phyloP scores from a whole-genome alignment of 2,329 filamentous ascomycete genomes.

The Ustilaginoidea virens region DNA sequence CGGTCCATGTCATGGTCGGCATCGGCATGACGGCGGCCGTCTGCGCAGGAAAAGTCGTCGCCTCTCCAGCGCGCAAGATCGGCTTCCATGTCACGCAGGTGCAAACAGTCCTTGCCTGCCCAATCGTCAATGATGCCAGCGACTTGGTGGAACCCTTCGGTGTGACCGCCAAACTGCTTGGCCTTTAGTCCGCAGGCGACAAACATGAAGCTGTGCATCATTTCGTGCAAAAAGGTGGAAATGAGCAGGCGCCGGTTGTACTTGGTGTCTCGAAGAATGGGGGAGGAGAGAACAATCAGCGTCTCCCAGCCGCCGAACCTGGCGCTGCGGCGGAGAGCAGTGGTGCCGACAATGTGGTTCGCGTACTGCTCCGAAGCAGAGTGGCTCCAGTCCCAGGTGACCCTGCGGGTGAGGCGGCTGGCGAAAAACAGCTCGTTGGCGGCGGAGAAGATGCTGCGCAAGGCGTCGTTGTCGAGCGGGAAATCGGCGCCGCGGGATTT shows the following conservation, averaged over 20 bases:
- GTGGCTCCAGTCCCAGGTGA: constrained; percentile 47
- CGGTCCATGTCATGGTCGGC: background rate
- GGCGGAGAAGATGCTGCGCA: constrained; percentile 42
- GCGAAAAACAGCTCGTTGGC: constrained; percentile 49
- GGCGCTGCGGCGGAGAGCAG: constrained; percentile 35
- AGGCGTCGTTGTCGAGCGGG: constrained; percentile 38
- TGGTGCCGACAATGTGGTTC: constrained; percentile 44
- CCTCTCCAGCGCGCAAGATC: constrained; percentile 39
- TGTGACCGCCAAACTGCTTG: constrained; percentile 40
- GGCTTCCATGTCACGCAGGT: constrained; percentile 44
- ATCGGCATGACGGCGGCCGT: background rate
- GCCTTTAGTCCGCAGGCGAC: constrained; percentile 44
- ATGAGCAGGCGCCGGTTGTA: constrained; percentile 48
- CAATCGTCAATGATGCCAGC: constrained; percentile 45
- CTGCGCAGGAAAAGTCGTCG: constrained; percentile 6
- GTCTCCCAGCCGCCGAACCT: constrained; percentile 41
- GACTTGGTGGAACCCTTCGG: constrained; percentile 41
- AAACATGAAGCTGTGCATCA: constrained; percentile 53
- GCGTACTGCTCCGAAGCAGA: constrained; percentile 32
- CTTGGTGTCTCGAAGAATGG: constrained; percentile 37
- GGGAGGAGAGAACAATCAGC: constrained; percentile 43
- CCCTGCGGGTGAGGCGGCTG: constrained; percentile 37
- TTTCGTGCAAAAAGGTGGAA: constrained; percentile 49
- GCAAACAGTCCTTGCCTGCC: constrained; percentile 39
- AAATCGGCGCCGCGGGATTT: constrained; percentile 30